Base-by-base conservation (phyloP, 2,329 filamentous ascomycete genomes). In the Madurella mycetomatis region DNA sequence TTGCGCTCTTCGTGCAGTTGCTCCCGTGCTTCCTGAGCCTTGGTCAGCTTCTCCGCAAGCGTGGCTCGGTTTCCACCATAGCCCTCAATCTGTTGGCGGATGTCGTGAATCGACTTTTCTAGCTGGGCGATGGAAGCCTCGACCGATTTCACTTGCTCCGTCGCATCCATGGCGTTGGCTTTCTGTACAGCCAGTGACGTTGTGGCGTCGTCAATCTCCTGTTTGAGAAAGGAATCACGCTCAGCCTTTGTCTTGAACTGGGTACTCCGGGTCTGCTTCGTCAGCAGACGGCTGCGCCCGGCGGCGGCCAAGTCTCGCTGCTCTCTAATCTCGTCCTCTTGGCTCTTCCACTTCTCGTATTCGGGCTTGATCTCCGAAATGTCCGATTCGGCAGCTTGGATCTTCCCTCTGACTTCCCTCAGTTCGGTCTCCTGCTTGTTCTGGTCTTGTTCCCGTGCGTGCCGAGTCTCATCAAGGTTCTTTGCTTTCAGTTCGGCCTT, bases 191-290 rank as follows among this genome's bases (percentile, higher is more conserved):
- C 86, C 31, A 96, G 76, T 5, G 88, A 87, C 37, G 83, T 76
- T 61, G 90, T 87, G 51, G 92, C 82, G 37, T 95, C 88, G 43
- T 88, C 79, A 53, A 97, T 89, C 70, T 96, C 88, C 58, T 83
- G 80, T 57, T 83, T 84, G 47, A 99, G 76, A 78, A 84, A 96
- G 37, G 83, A 81, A 69, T 99, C 92, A 42, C 95, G 86, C 67
- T 97, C 90, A 9, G 83, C 81, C 74, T 96, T 96, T 69, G 84
- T 95, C 66, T 81, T 87, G 71, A 96, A 99, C 58, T 90, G 87
- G 16, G 88, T 87, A 61, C 88, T 91, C 44, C 92, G 86, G 42
- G 87, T 90, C 72, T 99, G 92, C 70, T 99, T 99, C 48, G 88
- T 89, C 66, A 95, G 90, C 8, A 99, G 80, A 39, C 92, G 85